Base-by-base conservation (phyloP, 1,284 basidiomycete species). In the Flammula alnicola region DNA sequence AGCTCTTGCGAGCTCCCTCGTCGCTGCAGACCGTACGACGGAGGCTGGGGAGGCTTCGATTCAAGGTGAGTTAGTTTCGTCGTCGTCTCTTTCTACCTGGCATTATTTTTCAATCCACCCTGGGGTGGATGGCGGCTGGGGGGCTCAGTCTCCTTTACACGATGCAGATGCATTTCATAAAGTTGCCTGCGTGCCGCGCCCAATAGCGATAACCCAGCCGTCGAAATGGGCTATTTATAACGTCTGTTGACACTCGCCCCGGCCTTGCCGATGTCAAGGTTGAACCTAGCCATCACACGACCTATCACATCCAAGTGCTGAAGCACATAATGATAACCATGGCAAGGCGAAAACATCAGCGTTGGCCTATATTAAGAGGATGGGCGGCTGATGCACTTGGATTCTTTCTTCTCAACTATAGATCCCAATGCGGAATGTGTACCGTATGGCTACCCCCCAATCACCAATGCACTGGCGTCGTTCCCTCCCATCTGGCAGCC, bases 401-500 rank as follows among this genome's bases (percentile, higher is more conserved):
- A 8, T 33, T 10, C 30, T 43, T 12, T 16, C 25, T 26, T 22
- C n/a, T 32, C 39, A 16, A 33, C 25, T 41, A 16, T 36, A 49
- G 47, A 49, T 43, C 31, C 40, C 12, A 30, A 35, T 20, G 25
- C 9, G 25, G 47, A 49, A 29, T 49, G 47, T 26, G 17, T 16
- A 22, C 39, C 47, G 4, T 49, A 49, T 10, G 31, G 39, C 5
- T 49, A 49, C 39, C 32, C 39, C 4, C 23, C 33, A 3, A 39
- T 49, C 14, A 30, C 22, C 22, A 35, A 33, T 20, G 47, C 40
- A 7, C 10, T 36, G 14, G 19, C 14, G 12, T 26, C 32, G 16
- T 49, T 49, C 23, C 47, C 47, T 12, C 8, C 31, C 12, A 26
- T 49, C 19, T 49, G 47, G 47, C n/a, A 11, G 11, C 47, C 47